A percentile compares a stretch with the other conserved stretches of the same genome.
These are phyloP conservation scores for Cladophialophora bantiana DNA, from an alignment of 2,329 filamentous ascomycete genomes.

Conservation along the genomic window DNA sequence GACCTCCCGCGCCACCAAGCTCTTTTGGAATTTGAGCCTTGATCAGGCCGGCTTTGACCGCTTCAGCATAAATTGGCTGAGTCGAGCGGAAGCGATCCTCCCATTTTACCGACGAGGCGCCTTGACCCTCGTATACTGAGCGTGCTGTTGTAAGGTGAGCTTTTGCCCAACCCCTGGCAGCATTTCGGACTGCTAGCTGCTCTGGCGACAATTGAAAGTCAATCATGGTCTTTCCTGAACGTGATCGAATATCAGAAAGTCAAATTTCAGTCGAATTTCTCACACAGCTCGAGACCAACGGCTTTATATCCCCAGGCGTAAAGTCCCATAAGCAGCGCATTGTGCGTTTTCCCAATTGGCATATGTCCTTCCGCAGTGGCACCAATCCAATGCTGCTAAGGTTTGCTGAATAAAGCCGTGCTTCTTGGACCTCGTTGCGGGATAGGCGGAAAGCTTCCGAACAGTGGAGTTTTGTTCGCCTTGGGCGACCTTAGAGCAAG, in stretches of 20 bases:
- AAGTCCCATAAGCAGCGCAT: not conserved
- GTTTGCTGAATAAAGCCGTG: constrained; percentile 12
- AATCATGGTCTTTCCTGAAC: constrained; percentile 14
- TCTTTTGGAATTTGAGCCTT: constrained; percentile 56
- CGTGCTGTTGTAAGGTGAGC: constrained; percentile 25
- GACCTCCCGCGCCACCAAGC: constrained; percentile 56
- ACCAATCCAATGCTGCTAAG: constrained; percentile 3
- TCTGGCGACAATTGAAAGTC: constrained; percentile 31
- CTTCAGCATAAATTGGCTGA: constrained; percentile 55
- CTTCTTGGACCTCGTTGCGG: not conserved
- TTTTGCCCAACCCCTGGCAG: constrained; percentile 25
- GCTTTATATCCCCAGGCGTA: not conserved
- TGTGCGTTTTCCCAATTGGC: constrained; percentile 8
- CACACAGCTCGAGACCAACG: not conserved
- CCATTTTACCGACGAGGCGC: constrained; percentile 7
- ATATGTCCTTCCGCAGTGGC: not conserved
- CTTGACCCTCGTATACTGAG: constrained; percentile 25
- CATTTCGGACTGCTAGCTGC: constrained; percentile 30
- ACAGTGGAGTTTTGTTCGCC: not conserved
- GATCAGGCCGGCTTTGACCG: constrained; percentile 55
- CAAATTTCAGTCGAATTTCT: not conserved
- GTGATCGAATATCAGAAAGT: not conserved
- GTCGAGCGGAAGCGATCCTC: constrained; percentile 57
- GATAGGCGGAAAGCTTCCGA: constrained; percentile 25
- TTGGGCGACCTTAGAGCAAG: constrained; percentile 3